Evolutionary conservation across 768 basidiomycete genomes (phyloP), one percentile per base, ranked within the genome.

Genomic region (Mycena rosella): DNA sequence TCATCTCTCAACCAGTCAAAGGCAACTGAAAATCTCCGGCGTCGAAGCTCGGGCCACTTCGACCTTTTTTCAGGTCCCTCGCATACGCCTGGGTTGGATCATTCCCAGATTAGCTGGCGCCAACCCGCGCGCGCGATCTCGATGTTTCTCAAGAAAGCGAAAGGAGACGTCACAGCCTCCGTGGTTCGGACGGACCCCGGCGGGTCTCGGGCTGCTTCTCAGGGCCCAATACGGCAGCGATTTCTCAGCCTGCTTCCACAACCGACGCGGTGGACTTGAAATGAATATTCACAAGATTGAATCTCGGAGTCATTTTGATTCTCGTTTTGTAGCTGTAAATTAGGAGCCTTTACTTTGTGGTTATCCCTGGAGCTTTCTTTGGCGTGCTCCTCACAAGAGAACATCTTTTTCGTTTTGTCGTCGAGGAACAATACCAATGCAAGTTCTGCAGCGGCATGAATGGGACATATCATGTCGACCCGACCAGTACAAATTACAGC

Each of bases 51-150:
- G 2, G 32, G 45, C 14, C 24, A 13, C 20, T 52, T 30, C 14
- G 27, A 62, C 32, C 22, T 52, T 2, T 62, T 53, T n/a, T 3
- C 36, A 1, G n/a, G 13, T 7, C 29, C 24, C 9, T 53, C 60
- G n/a, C 60, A 36, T 8, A 27, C 18, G 10, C 30, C 9, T 9
- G 51, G 2, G 9, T 13, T 7, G 26, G 51, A 53, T 2, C 40
- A 32, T 17, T 4, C 5, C 27, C 51, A 56, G n/a, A 11, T 13
- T 10, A 63, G 17, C 48, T 64, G 63, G 63, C 63, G 63, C 14
- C 26, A 51, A 17, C 34, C 55, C 10, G 49, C 5, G 27, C 44
- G 62, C n/a, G 51, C 52, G 18, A 42, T 62, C 10, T 53, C 60
- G 29, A 52, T 55, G 38, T 42, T 64, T 24, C 14, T 64, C 18